Evolutionary conservation across 345 rosid species (phyloP), one percentile per base, ranked within the genome.

Genomic region (Arabis alpina): DNA sequence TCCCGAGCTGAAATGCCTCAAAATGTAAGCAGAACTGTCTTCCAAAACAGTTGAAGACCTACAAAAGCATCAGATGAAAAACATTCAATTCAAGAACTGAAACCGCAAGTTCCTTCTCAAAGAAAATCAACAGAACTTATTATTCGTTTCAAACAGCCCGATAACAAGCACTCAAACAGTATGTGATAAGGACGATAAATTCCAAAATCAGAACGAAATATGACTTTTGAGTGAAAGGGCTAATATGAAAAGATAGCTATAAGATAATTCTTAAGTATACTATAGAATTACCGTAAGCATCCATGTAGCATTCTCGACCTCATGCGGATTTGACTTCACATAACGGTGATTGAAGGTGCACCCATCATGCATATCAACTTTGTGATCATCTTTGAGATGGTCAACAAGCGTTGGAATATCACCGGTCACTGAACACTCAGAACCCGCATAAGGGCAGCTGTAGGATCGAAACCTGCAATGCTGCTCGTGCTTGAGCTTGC

Each of bases 271-370:
- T n/a, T n/a, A n/a, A n/a, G n/a, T n/a, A n/a, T n/a, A n/a, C n/a
- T n/a, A n/a, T 42, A 47, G 49, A 65, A 82, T 87, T 82, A 93
- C 98, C 43, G 98, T 93, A 65, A 90, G 78, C 98, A 88, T 93
- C 94, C 98, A 90, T 42, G 96, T 93, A 57, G 98, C 98, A 58
- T 93, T 90, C 73, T 90, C 97, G n/a, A 90, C 89, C 77, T 88
- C 98, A 2, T 74, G 86, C 3, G 98, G 89, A 78, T 87, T 85
- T 56, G 97, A 80, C 68, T 93, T 90, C 13, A 90, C 96, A 75
- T 93, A 93, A 74, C 93, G 81, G 74, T 93, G 96, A 75, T 88
- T 90, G 81, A 90, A 93, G 14, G 90, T 84, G 61, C 89, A 82
- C 0, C 98, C 96, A 52, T 87, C 84, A 54, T 90, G 97, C 97